Conservation (phyloP, 345 rosid genomes). For the Gossypium raimondii region DNA sequence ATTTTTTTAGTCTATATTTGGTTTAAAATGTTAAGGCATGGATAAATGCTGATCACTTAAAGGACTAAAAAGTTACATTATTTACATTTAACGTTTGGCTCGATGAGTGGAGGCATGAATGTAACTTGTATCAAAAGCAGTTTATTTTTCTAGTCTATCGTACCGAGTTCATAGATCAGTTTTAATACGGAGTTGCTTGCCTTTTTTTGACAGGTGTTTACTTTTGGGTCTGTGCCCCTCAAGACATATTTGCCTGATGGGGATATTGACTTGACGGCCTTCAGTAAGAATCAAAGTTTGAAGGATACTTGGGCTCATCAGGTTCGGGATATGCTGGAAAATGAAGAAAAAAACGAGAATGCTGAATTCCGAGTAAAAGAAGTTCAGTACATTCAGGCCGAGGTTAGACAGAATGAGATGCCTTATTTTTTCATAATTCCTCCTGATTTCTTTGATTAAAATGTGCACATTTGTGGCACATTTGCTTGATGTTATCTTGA, state of each 20-base stretch:
- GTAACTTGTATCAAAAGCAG: background rate
- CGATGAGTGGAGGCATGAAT: background rate
- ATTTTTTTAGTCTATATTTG: background rate
- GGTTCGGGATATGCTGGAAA: slow-evolving; percentile 85
- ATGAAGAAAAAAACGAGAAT: slow-evolving; percentile 83
- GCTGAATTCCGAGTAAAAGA: slow-evolving; percentile 91
- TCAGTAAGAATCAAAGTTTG: slow-evolving; percentile 54
- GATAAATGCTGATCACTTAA: background rate
- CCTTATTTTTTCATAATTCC: background rate
- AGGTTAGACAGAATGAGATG: slow-evolving; percentile 17
- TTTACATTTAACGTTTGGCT: background rate
- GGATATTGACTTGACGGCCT: slow-evolving; percentile 92
- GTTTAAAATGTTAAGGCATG: background rate
- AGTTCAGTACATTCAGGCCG: slow-evolving; percentile 99
- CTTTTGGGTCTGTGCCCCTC: slow-evolving; percentile 96
- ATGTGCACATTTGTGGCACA: no score
- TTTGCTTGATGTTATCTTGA: background rate
- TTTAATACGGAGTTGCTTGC: background rate
- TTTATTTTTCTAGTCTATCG: background rate
- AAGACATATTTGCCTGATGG: slow-evolving; percentile 99
- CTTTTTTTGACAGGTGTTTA: slow-evolving; percentile 54
- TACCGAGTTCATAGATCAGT: background rate
- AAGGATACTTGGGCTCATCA: slow-evolving; percentile 95
- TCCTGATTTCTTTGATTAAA: background rate
- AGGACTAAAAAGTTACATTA: background rate